A percentile compares a stretch with the other conserved stretches of the same genome.
phyloP scores from a whole-genome alignment of 768 basidiomycete species.

The Boletus rubropictus region DNA sequence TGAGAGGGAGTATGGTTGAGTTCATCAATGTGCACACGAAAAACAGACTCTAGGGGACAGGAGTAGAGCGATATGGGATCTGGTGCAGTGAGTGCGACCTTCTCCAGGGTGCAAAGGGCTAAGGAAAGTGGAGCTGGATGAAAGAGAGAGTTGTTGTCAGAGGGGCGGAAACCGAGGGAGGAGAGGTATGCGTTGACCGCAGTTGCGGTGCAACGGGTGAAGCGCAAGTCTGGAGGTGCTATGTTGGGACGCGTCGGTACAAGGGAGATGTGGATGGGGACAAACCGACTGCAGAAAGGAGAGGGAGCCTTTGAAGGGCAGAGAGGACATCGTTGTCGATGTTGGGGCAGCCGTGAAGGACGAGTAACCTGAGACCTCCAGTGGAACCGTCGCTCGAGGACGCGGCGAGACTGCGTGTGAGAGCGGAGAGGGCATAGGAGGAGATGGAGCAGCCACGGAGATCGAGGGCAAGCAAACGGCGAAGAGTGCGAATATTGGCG shows the following conservation, averaged over 20 bases:
- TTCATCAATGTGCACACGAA: slow-evolving; percentile 24
- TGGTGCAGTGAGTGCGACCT: slow-evolving; percentile 6
- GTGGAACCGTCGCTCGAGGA: slow-evolving; percentile 20
- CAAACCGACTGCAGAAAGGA: slow-evolving; percentile 59
- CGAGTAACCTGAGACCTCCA: slow-evolving; percentile 47
- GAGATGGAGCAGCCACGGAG: slow-evolving; percentile 49
- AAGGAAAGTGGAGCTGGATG: slow-evolving; percentile 38
- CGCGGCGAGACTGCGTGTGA: slow-evolving; percentile 42
- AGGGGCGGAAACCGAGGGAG: slow-evolving; percentile 25
- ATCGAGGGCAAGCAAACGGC: slow-evolving; percentile 59
- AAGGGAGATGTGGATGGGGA: slow-evolving; percentile 9
- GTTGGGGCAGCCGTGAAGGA: slow-evolving; percentile 47
- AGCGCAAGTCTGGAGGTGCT: slow-evolving; percentile 40
- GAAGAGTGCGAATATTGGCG: slow-evolving; percentile 43
- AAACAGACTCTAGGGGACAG: slow-evolving; percentile 21
- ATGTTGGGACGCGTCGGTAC: slow-evolving; percentile 1
- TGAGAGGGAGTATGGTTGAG: slow-evolving; percentile 6
- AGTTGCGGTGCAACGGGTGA: slow-evolving; percentile 37
- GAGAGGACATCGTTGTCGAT: slow-evolving; percentile 42
- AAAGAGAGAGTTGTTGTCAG: slow-evolving; percentile 31
- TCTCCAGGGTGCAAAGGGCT: slow-evolving; percentile 32
- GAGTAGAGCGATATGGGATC: slow-evolving; percentile 26
- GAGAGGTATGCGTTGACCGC: slow-evolving; percentile 15
- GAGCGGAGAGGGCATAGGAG: slow-evolving; percentile 44
- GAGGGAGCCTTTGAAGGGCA: slow-evolving; percentile 43